Evolutionary conservation across 805 yeast genomes (phyloP), one percentile per base, ranked within the genome.

Genomic region (Yarrowia porcina): DNA sequence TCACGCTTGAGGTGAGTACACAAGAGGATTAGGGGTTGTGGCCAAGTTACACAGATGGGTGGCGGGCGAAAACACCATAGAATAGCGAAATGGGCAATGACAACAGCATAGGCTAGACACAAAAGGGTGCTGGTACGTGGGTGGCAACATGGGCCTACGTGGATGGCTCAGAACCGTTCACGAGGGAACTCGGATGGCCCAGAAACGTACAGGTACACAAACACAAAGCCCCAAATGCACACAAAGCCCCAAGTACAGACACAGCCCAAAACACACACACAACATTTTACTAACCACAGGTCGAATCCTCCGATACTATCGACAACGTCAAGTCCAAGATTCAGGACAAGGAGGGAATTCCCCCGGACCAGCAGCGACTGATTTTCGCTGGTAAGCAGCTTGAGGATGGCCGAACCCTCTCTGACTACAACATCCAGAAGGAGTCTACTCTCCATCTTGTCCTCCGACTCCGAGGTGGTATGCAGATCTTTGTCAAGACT

Each of bases 261-360:
- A 12, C 28, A 20, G 30, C 18, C 13, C 23, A 47, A n/a, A n/a
- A n/a, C n/a, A n/a, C n/a, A n/a, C n/a, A n/a, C n/a, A n/a, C n/a
- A 6, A 39, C n/a, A 39, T 27, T n/a, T 7, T 28, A 50, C 57
- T 50, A 50, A 50, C 57, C 2, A 35, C 32, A 87, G 78, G 93
- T 90, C 65, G 45, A 41, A n/a, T 41, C 45, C 33, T 90, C 96
- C 66, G 96, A 90, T 83, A 90, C 96, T 69, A 90, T 90, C 75
- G 97, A 90, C 81, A 90, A 90, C 74, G 96, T 90, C 79, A 90
- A 90, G 83, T 83, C 92, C 72, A 90, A 90, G 85, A 90, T 90
- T 73, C 97, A 90, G 79, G 97, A 90, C 80, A 90, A 90, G 83
- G 97, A 90, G 79, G 96, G 96, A 73, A 90, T 90, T 73, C 97